Evolutionary conservation across 1,284 basidiomycete genomes (phyloP), one percentile per base, ranked within the genome.

Genomic region (Ceratobasidium sp.): DNA sequence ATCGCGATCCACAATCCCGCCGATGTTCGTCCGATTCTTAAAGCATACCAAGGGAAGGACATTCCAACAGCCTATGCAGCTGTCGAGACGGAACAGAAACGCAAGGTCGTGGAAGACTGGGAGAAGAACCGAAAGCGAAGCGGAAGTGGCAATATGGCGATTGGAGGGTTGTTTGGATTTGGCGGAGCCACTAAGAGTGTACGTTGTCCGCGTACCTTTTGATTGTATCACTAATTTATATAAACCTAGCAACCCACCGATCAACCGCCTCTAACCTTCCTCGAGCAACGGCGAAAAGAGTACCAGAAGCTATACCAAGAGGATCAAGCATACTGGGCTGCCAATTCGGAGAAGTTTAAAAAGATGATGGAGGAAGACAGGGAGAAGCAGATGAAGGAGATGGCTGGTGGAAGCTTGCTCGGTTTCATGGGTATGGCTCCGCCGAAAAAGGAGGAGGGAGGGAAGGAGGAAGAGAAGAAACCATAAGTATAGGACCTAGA

Each of bases 11-110:
- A 95, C 86, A 92, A 91, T 79, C 92, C 94, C 0, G 84, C 88
- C 55, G 97, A 99, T 83, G 94, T 99, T 4, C 91, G 97, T 20
- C 95, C 93, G 0, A 94, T 98, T 67, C 86, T 99, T 61, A 87
- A 94, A 82, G 92, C 93, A 15, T 99, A 98, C 84, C 86, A 90
- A 12, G 96, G 93, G 70, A 96, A 96, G 84, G 91, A 99, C 83
- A 95, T 99, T 79, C 92, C 97, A 0, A 81, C 92, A 6, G 97
- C 97, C 86, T 98, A 97, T 82, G 96, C 93, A 44, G 93, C 94
- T 87, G 91, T 92, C 80, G 96, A 98, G 85, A 92, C 92, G 0
- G 93, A 94, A 83, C 90, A 91, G 64, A 97, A 96, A 85, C 88
- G 89, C 49, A 88, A 88, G 77, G 92, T 96, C 79, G 84, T 96